A percentile compares a stretch with the other conserved stretches of the same genome.
Evolutionary conservation across 2,329 filamentous ascomycete species (phyloP).

Genomic region (Drechslerella stenobrocha): DNA sequence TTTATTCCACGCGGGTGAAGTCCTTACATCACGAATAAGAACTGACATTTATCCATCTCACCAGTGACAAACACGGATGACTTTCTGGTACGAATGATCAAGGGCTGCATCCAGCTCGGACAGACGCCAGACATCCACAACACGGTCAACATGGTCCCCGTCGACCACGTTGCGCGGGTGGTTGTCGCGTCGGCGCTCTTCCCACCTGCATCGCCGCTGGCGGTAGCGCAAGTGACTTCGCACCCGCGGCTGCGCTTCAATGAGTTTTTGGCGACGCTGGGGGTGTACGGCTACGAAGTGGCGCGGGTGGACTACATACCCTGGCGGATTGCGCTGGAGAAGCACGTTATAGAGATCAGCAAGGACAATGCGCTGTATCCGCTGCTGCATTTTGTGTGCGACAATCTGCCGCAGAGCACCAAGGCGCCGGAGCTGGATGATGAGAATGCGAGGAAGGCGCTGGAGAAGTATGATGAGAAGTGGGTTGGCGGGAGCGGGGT

Average conservation of each 20-base stretch:
- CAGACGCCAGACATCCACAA: conserved; percentile 77
- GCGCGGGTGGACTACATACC: conserved; percentile 68
- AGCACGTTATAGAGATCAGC: conserved; percentile 66
- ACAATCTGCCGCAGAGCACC: conserved; percentile 70
- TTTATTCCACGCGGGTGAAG: background rate
- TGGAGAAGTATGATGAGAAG: conserved; percentile 65
- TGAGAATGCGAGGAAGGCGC: conserved; percentile 66
- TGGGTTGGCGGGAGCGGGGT: conserved; percentile 64
- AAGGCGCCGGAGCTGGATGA: conserved; percentile 76
- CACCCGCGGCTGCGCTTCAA: conserved; percentile 78
- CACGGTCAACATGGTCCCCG: conserved; percentile 85
- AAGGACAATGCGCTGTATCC: conserved; percentile 75
- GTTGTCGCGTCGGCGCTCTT: conserved; percentile 74
- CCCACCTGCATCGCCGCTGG: conserved; percentile 61
- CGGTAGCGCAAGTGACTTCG: conserved; percentile 75
- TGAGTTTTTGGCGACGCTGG: conserved; percentile 71
- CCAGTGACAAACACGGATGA: conserved; percentile 76
- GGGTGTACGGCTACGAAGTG: conserved; percentile 72
- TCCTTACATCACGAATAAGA: conserved; percentile 1
- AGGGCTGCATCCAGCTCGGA: conserved; percentile 80
- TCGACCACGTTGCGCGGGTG: conserved; percentile 78
- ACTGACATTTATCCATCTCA: background rate
- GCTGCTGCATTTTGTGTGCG: conserved; percentile 72
- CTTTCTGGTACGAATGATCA: conserved; percentile 82
- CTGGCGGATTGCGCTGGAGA: conserved; percentile 70